Percentiles rank a stretch among this genome's conserved stretches.
phyloP scores from a whole-genome alignment of 148 eudicot species.

The Silene latifolia region DNA sequence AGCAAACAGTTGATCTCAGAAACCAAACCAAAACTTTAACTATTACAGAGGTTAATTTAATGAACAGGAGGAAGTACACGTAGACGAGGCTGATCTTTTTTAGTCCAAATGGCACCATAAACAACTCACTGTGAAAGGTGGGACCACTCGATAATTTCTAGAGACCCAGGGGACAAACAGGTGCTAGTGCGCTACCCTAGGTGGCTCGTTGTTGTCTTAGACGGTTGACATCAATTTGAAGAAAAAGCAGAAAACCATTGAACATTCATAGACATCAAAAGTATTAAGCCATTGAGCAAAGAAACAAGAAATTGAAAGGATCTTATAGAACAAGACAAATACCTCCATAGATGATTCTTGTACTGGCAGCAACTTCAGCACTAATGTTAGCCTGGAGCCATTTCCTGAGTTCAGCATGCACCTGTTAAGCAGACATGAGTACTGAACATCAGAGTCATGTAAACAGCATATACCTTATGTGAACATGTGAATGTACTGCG shows the following conservation, averaged over 20 bases:
- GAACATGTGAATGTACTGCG: neutral
- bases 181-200: too few species aligned
- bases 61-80: neutral
- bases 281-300: neutral
- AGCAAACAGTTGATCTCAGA: too few species aligned
- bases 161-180: neutral
- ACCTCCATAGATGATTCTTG: slow-evolving; percentile 96
- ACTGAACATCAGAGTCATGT: neutral
- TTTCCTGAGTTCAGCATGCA: slow-evolving; percentile 73
- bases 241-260: neutral
- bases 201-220: neutral
- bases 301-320: neutral
- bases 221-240: neutral
- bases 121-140: slow-evolving; percentile 1
- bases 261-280: neutral
- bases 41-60: neutral
- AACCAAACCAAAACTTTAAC: too few species aligned
- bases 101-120: neutral
- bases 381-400: slow-evolving; percentile 65
- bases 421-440: slow-evolving; percentile 35
- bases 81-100: neutral
- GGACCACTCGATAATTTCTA: neutral
- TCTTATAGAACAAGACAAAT: slow-evolving; percentile 13
- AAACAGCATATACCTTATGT: neutral
- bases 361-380: slow-evolving; percentile 69